Percentiles rank a stretch among this genome's conserved stretches.
Conservation (phyloP, 805 yeast species). For the Nakazawaea laoshanensis region DNA sequence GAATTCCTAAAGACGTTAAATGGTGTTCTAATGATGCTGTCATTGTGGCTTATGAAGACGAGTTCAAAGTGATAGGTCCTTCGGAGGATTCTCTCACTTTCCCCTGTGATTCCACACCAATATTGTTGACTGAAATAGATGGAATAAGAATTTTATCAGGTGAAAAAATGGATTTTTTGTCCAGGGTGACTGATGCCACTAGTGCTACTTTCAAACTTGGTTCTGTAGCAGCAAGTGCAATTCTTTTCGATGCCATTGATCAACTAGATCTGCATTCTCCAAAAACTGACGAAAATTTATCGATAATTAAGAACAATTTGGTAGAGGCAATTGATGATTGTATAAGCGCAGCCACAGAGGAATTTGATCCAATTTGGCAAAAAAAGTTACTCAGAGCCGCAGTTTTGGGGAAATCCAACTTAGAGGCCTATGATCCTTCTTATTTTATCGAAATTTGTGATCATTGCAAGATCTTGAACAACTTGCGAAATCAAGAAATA, state of each 20-base stretch:
- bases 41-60: constrained; percentile 49
- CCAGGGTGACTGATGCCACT: constrained; percentile 51
- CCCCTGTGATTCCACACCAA: constrained; percentile 31
- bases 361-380: constrained; percentile 73
- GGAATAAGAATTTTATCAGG: constrained; percentile 64
- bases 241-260: constrained; percentile 70
- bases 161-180: constrained; percentile 49
- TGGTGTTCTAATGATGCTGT: constrained; percentile 92
- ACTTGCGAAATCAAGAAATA: constrained; percentile 52
- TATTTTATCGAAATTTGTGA: constrained; percentile 57
- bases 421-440: constrained; percentile 47
- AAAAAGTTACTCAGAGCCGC: constrained; percentile 75
- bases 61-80: constrained; percentile 65
- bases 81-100: constrained; percentile 48
- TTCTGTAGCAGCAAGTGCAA: constrained; percentile 74
- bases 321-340: constrained; percentile 61
- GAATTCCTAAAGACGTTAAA: constrained; percentile 40
- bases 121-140: constrained; percentile 49
- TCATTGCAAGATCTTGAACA: constrained; percentile 58
- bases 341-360: constrained; percentile 67
- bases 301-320: constrained; percentile 39
- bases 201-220: constrained; percentile 72
- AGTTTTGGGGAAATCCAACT: constrained; percentile 70
- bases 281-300: constrained; percentile 70
- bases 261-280: constrained; percentile 63